A percentile compares a stretch with the other conserved stretches of the same genome.
Conservation (phyloP, 805 yeast species). For the Citeromyces matritensis region DNA sequence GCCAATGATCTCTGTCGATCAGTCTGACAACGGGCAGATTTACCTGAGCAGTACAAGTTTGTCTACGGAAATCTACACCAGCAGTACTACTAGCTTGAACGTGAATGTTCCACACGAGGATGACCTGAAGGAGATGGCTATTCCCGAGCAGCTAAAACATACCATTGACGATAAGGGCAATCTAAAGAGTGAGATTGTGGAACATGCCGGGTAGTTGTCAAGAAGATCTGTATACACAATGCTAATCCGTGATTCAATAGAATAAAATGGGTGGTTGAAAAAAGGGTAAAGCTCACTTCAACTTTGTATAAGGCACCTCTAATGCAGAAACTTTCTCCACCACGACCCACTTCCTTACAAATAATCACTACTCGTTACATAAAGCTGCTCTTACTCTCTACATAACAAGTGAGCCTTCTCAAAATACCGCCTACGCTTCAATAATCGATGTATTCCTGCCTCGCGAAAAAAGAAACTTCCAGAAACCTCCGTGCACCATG, state of each 20-base stretch:
- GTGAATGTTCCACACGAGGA: conserved; percentile 68
- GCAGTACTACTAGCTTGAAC: conserved; percentile 76
- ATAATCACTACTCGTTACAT: no score
- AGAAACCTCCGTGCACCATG: background rate
- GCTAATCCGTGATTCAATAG: no score
- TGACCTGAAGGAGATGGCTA: conserved; percentile 68
- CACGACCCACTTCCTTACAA: no score
- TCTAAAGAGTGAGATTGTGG: conserved; percentile 59
- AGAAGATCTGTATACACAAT: background rate
- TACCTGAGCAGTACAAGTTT: conserved; percentile 65
- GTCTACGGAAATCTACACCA: conserved; percentile 65
- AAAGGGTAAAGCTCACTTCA: no score
- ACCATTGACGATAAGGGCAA: conserved; percentile 40
- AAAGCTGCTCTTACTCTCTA: background rate
- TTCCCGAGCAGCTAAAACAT: conserved; percentile 89
- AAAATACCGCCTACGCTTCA: no score
- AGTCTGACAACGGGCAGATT: conserved; percentile 73
- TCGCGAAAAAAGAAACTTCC: background rate
- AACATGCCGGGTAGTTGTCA: conserved; percentile 62
- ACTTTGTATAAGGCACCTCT: no score
- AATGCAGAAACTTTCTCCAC: no score
- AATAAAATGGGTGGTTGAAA: no score
- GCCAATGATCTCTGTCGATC: conserved; percentile 79
- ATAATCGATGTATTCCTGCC: background rate
- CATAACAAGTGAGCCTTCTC: background rate